Evolutionary conservation across 495 filamentous ascomycete genomes (phyloP).

Genomic region (Xylaria castorea): DNA sequence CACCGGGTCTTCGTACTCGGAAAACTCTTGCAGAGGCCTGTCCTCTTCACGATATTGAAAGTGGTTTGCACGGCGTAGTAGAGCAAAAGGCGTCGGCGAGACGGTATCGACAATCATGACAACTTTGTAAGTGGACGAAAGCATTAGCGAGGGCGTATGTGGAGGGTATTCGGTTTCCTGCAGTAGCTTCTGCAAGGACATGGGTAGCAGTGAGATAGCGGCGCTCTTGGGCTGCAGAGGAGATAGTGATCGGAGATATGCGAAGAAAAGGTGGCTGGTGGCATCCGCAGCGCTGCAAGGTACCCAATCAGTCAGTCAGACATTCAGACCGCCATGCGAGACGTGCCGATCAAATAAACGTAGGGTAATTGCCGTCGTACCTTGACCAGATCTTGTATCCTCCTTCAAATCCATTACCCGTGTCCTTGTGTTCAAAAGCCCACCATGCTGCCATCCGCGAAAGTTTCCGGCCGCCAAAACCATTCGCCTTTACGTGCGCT

Average conservation of each 20-base stretch:
- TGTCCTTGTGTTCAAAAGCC: slow-evolving; percentile 92
- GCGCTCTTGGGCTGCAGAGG: slow-evolving; percentile 72
- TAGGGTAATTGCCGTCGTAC: slow-evolving; percentile 38
- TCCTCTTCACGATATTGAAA: slow-evolving; percentile 95
- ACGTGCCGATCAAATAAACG: slow-evolving; percentile 2
- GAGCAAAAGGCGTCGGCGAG: slow-evolving; percentile 90
- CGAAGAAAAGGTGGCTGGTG: slow-evolving; percentile 95
- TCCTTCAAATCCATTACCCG: slow-evolving; percentile 90
- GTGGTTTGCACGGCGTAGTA: slow-evolving; percentile 89
- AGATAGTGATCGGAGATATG: slow-evolving; percentile 88
- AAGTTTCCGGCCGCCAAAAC: slow-evolving; percentile 89
- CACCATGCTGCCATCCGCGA: slow-evolving; percentile 98
- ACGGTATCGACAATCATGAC: slow-evolving; percentile 97
- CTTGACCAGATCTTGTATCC: slow-evolving; percentile 85
- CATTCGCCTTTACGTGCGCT: slow-evolving; percentile 88
- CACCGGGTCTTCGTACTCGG: slow-evolving; percentile 88
- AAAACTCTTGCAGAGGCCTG: slow-evolving; percentile 78
- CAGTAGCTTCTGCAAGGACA: slow-evolving; percentile 87
- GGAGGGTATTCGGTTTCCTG: slow-evolving; percentile 96
- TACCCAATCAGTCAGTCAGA: slow-evolving; percentile 38
- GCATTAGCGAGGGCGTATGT: slow-evolving; percentile 75
- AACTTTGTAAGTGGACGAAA: slow-evolving; percentile 83
- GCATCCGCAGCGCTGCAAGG: slow-evolving; percentile 84
- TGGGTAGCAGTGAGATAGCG: slow-evolving; percentile 82
- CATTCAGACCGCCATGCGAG: neutral